Evolutionary conservation across 805 yeast species (phyloP), one percentile per base, ranked within the genome.

Genomic region (Teunomyces gatunensis): DNA sequence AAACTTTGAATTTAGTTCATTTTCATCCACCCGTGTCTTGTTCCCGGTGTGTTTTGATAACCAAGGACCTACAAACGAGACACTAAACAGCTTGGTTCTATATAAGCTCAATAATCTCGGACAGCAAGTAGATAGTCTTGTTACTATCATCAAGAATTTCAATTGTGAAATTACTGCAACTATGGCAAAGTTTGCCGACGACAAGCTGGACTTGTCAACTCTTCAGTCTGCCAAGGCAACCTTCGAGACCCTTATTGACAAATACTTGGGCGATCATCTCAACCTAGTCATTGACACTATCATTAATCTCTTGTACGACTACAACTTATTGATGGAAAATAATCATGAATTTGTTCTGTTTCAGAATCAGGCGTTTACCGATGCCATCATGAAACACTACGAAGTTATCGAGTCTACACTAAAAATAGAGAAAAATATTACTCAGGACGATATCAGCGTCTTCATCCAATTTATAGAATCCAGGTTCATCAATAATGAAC

Each of bases 251-350:
- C 23, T 49, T 7, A 45, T 49, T 7, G 48, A 45, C 41, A 34
- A 42, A 23, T 47, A 50, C 32, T 45, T 53, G 40, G 50, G 53
- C 9, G 48, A 46, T 15, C 47, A 47, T 10, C 35, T 53, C 21
- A 43, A 53, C 37, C 43, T 36, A 12, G 42, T 45, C 10, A 47
- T 48, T n/a, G 52, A 53, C 34, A 39, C 23, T 1, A 48, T 53
- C 20, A 50, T 48, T 21, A 52, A 53, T 25, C 27, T 47, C 27
- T 33, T 53, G 33, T 51, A 51, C 34, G 54, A 50, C 39, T 51
- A 45, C 49, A 48, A 50, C 33, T 37, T 42, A 15, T 40, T 46
- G 25, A 34, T 43, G n/a, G 47, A 49, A 21, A 44, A 46, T 18
- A 37, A 37, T 23, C 40, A 47, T 21, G 46, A 42, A 17, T 36